Evolutionary conservation across 345 rosid species (phyloP), one percentile per base, ranked within the genome.

Genomic region (Isatis tinctoria): DNA sequence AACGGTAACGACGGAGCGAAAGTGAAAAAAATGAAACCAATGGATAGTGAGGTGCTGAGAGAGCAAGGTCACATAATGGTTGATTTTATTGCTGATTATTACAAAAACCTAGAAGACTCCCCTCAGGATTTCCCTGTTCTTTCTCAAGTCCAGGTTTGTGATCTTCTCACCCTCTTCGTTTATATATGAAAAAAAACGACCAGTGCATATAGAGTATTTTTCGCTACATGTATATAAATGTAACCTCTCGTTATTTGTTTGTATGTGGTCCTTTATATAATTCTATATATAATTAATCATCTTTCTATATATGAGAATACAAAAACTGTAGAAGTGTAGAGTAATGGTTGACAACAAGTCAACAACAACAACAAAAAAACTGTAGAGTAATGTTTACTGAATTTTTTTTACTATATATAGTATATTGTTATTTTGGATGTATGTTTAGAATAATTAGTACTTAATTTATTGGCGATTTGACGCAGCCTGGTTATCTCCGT

Each of bases 31-130:
- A 52, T 56, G 78, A 75, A 41, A 60, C 63, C 79, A 51, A 51
- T 75, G 74, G 69, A 69, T 1, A 75, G 62, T 68, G 79, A 75
- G 63, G 10, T 60, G 63, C 47, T 75, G 53, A 68, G 79, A 52
- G 69, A 75, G 69, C 69, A 75, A 60, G 79, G 79, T 22, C 79
- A 75, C 24, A 39, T 60, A 60, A 75, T 75, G 79, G 69, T 75
- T 39, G 79, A 75, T 75, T 75, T 75, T 33, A 75, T 75, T 41
- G 79, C 79, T 67, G 79, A 75, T 32, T 75, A 68, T 60, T 75
- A 75, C 74, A 75, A 68, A 67, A 47, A 45, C 28, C 73, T 74
- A 59, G 54, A 67, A 20, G 51, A 58, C 30, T 74, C 67, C 14
- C 78, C 78, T 59, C 54, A 67, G 0, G 44, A 67, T 37, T 60